phyloP scores from a whole-genome alignment of 148 eudicot genomes.

The Silene conica region DNA sequence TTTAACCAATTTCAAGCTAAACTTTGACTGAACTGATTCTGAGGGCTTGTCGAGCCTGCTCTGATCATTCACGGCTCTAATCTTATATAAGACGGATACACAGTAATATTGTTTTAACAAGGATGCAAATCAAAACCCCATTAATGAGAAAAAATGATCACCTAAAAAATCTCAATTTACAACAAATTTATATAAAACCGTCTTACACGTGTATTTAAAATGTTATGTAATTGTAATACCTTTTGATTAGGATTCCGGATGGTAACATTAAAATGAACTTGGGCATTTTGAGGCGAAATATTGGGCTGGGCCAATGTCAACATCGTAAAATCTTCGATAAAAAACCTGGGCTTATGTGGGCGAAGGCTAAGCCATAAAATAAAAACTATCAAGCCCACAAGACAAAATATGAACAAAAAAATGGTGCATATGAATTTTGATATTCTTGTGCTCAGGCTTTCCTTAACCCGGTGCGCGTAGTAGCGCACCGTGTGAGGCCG shows the following conservation, averaged over 20 bases:
- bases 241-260: constrained; percentile 66
- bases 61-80: too few relatives aligned
- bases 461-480: constrained; percentile 66
- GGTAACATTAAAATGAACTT: constrained; percentile 48
- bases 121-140: too few relatives aligned
- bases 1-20: too few relatives aligned
- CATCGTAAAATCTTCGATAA: constrained; percentile 47
- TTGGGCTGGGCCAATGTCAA: constrained; percentile 43
- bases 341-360: constrained; percentile 76
- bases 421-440: constrained; percentile 65
- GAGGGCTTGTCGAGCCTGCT: too few relatives aligned
- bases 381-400: constrained; percentile 57
- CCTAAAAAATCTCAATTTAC: too few relatives aligned
- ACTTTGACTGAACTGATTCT: too few relatives aligned
- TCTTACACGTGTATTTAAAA: too few relatives aligned
- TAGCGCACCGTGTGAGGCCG: constrained; percentile 52
- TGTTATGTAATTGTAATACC: constrained; percentile 14
- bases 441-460: constrained; percentile 63
- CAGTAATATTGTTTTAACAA: too few relatives aligned
- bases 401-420: constrained; percentile 44
- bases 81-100: too few relatives aligned
- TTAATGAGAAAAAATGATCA: too few relatives aligned
- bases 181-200: too few relatives aligned
- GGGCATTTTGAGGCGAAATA: constrained; percentile 40
- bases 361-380: constrained; percentile 71